phyloP scores from a whole-genome alignment of 768 basidiomycete species.

The Rhizopogon roseolus region DNA sequence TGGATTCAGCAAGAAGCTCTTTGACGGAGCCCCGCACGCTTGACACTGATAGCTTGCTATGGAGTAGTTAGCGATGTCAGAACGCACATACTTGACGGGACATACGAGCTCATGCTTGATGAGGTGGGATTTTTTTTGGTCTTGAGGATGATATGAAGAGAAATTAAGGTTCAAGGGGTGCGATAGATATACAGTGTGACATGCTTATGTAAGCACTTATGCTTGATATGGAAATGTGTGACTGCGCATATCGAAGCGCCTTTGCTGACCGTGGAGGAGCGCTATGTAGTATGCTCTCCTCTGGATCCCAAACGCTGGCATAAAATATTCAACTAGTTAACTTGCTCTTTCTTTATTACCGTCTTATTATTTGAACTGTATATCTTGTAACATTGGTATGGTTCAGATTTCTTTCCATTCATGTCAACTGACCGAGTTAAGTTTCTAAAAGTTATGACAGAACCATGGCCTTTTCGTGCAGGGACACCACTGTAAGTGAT shows the following conservation, averaged over 20 bases:
- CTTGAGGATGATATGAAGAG: slow-evolving; percentile 17
- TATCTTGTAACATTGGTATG: neutral
- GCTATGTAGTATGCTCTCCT: neutral
- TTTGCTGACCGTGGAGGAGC: neutral
- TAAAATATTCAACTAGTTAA: neutral
- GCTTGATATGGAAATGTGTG: slow-evolving; percentile 1
- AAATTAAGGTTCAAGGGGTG: slow-evolving; percentile 28
- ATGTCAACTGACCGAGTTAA: neutral
- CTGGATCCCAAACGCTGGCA: neutral
- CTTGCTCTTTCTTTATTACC: neutral
- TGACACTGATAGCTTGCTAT: slow-evolving; percentile 93
- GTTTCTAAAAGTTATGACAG: slow-evolving; percentile 17
- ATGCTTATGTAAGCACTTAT: slow-evolving; percentile 10
- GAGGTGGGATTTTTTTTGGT: slow-evolving; percentile 6
- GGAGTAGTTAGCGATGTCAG: slow-evolving; percentile 15
- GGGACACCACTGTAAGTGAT: slow-evolving; percentile 16
- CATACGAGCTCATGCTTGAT: slow-evolving; percentile 26
- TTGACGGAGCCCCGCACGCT: slow-evolving; percentile 99
- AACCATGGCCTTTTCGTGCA: slow-evolving; percentile 14
- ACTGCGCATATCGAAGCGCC: slow-evolving; percentile 1
- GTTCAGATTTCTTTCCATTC: neutral
- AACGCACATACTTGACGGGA: neutral
- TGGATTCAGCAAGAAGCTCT: slow-evolving; percentile 80
- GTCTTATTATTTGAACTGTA: neutral
- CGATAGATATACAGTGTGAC: slow-evolving; percentile 30